These are phyloP conservation scores for Fusarium illudens DNA, from an alignment of 2,329 filamentous ascomycete species.

Conservation along the genomic window DNA sequence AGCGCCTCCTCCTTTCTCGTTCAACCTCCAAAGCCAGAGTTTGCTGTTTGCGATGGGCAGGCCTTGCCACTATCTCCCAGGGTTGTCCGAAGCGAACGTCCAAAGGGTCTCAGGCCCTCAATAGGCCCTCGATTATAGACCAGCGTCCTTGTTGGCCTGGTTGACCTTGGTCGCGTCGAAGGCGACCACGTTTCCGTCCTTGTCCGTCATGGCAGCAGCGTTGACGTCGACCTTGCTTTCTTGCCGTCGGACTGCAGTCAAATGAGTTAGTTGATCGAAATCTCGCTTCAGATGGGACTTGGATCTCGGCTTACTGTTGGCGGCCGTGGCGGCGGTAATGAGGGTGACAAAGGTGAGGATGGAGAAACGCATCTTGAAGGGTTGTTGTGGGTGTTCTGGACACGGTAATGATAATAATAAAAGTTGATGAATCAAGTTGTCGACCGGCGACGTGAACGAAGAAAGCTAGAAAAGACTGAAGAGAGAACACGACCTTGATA, in stretches of 20 bases:
- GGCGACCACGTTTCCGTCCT: slow-evolving; percentile 54
- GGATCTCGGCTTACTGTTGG: slow-evolving; percentile 37
- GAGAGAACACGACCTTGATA: slow-evolving; percentile 7
- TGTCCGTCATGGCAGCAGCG: slow-evolving; percentile 56
- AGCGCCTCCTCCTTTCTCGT: not conserved
- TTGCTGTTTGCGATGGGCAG: not conserved
- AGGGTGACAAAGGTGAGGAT: slow-evolving; percentile 57
- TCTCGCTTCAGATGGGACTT: not conserved
- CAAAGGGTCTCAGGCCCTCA: not conserved
- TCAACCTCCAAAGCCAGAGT: not conserved
- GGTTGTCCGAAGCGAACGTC: not conserved
- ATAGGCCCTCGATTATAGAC: slow-evolving; percentile 42
- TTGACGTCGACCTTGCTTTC: slow-evolving; percentile 44
- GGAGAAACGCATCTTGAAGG: slow-evolving; percentile 63
- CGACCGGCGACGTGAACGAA: slow-evolving; percentile 60
- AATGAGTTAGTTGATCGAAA: slow-evolving; percentile 8
- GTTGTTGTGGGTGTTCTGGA: slow-evolving; percentile 1
- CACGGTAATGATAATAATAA: slow-evolving; percentile 27
- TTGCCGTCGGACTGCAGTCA: slow-evolving; percentile 24
- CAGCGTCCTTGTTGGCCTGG: slow-evolving; percentile 49
- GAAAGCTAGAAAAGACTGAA: slow-evolving; percentile 13
- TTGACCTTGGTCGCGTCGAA: slow-evolving; percentile 56
- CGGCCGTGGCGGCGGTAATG: slow-evolving; percentile 56
- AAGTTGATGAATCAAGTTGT: slow-evolving; percentile 47
- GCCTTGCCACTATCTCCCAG: not conserved